Conservation (phyloP, 495 filamentous ascomycete genomes). For the Cercophora sp. region DNA sequence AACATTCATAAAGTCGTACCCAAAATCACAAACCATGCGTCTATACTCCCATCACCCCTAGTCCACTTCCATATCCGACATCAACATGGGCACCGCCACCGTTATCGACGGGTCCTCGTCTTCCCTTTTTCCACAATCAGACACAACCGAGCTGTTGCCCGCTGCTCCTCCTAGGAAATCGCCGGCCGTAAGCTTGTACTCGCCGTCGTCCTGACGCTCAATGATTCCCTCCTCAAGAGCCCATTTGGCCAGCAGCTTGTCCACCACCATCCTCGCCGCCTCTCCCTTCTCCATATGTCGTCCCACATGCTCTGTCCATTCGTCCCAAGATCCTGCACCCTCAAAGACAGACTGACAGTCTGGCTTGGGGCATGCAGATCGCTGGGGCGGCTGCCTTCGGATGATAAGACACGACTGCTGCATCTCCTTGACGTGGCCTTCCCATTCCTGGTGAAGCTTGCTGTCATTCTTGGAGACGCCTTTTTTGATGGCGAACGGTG, state of each 20-base stretch:
- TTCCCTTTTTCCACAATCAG: slow-evolving; percentile 21
- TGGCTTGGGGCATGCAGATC: slow-evolving; percentile 61
- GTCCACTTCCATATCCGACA: slow-evolving; percentile 26
- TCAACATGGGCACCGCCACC: slow-evolving; percentile 24
- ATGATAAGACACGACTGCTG: slow-evolving; percentile 66
- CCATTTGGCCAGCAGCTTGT: slow-evolving; percentile 51
- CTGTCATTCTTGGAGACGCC: slow-evolving; percentile 47
- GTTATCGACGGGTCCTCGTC: slow-evolving; percentile 37
- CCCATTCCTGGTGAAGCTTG: slow-evolving; percentile 52
- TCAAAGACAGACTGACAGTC: slow-evolving; percentile 68
- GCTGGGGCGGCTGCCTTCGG: slow-evolving; percentile 61
- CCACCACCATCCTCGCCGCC: slow-evolving; percentile 46
- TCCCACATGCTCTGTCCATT: slow-evolving; percentile 89
- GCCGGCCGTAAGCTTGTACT: slow-evolving; percentile 44
- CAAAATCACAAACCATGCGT: too few relatives aligned
- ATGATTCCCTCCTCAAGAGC: slow-evolving; percentile 56
- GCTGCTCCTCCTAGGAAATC: slow-evolving; percentile 21
- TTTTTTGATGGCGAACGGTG: slow-evolving; percentile 48
- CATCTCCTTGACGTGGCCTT: slow-evolving; percentile 54
- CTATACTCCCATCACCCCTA: too few relatives aligned
- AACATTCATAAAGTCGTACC: background rate
- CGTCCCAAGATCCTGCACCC: slow-evolving; percentile 74
- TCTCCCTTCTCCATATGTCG: slow-evolving; percentile 74
- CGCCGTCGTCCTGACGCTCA: slow-evolving; percentile 46
- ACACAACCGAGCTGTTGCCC: slow-evolving; percentile 11